These are phyloP conservation scores for Rhodofomes roseus DNA, from an alignment of 1,284 basidiomycete genomes.

Conservation along the genomic window DNA sequence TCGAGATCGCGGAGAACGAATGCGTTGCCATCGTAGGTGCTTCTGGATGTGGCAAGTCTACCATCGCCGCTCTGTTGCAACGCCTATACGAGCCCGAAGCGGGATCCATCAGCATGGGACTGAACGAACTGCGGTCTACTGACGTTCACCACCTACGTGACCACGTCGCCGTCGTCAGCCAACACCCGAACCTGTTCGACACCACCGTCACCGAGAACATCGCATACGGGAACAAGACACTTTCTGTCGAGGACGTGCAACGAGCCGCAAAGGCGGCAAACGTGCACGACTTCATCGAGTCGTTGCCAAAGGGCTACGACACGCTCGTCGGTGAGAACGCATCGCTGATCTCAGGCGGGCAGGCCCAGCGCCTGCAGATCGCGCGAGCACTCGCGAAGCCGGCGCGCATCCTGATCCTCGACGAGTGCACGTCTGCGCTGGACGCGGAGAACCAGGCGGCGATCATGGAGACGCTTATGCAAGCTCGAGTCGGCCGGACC, in stretches of 20 bases:
- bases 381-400: conserved; percentile 81
- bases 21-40: conserved; percentile 86
- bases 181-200: conserved; percentile 86
- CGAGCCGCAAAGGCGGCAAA: conserved; percentile 74
- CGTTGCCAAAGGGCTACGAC: conserved; percentile 81
- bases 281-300: conserved; percentile 84
- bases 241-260: conserved; percentile 56
- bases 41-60: conserved; percentile 89
- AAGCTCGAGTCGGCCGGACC: conserved; percentile 66
- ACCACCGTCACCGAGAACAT: conserved; percentile 85
- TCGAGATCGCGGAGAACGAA: conserved; percentile 69
- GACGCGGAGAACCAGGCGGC: conserved; percentile 80
- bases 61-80: conserved; percentile 79
- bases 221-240: conserved; percentile 63
- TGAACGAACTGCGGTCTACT: conserved; percentile 45
- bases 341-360: conserved; percentile 86
- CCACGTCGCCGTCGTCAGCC: conserved; percentile 83
- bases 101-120: conserved; percentile 63
- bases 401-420: conserved; percentile 79
- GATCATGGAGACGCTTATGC: conserved; percentile 75
- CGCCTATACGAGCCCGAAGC: conserved; percentile 76
- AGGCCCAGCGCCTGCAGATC: conserved; percentile 90
- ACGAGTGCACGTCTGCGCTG: conserved; percentile 92
- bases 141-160: conserved; percentile 76
- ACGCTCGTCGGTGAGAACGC: conserved; percentile 90